Evolutionary conservation across 257 asterid species (phyloP), one percentile per base, ranked within the genome.

Genomic region (Solanum commersonii): DNA sequence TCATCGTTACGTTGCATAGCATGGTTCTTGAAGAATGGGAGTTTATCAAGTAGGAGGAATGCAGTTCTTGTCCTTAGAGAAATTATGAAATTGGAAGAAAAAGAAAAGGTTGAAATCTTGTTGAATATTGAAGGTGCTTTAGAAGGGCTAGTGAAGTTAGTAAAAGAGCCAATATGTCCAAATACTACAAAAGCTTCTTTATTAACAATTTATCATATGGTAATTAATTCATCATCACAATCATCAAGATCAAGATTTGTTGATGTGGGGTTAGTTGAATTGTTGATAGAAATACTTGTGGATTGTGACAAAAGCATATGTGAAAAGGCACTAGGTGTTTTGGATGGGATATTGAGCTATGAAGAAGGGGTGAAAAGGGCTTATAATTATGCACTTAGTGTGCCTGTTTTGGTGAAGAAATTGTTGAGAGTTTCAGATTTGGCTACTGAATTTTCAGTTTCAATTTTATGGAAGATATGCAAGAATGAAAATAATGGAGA

Each of bases 341-440:
- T 94, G 88, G 90, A 93, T 22, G 93, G 90, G 68, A 89, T 94
- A 5, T 93, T 94, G 88, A 87, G 90, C 20, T 68, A 29, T 8
- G 87, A 22, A 18, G 91, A 91, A 79, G 97, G 91, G 86, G 90
- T 90, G n/a, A 88, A 85, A 77, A 92, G 85, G 86, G 95, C 82
- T 5, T 77, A 70, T 31, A 88, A 56, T 6, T 89, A 91, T 86
- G 94, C 91, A 77, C 87, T 94, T 5, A 88, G 91, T 2, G 42
- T 89, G 14, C 95, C 97, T 31, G 73, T 92, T 44, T 10, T 94
- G 87, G 93, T 93, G 85, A 94, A 93, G 95, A 94, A 94, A 87
- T 15, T 94, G 27, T 70, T 92, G 71, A 83, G 93, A 1, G 90
- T 94, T 85, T 94, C 97, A 25, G 92, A 91, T 27, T 42, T 91